Evolutionary conservation across 78 protist genomes (phyloP).

Genomic region (Dictyostelium intermedium): DNA sequence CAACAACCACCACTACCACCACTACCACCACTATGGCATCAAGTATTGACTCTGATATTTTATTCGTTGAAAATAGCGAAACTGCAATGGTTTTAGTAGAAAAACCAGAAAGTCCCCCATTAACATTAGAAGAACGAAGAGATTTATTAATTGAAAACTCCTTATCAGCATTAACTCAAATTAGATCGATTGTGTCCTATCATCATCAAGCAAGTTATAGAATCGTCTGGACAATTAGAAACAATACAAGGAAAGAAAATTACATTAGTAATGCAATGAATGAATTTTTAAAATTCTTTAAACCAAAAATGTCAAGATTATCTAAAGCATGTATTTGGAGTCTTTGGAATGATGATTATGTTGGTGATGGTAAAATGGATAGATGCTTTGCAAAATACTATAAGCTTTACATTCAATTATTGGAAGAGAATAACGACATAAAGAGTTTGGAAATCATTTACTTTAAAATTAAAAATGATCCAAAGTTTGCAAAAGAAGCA

Average conservation of each 20-base stretch:
- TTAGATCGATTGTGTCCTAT: not conserved
- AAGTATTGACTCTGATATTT: not conserved
- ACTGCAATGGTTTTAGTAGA: not conserved
- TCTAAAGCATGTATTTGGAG: slow-evolving; percentile 23
- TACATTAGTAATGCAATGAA: not conserved
- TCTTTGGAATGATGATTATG: slow-evolving; percentile 55
- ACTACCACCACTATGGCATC: not conserved
- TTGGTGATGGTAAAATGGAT: slow-evolving; percentile 66
- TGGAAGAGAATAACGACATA: slow-evolving; percentile 35
- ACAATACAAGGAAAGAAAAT: not conserved
- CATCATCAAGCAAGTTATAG: slow-evolving; percentile 47
- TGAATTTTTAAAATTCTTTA: slow-evolving; percentile 27
- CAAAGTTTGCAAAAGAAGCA: slow-evolving; percentile 3
- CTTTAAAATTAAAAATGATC: slow-evolving; percentile 18
- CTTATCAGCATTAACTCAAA: not conserved
- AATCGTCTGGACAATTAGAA: slow-evolving; percentile 47
- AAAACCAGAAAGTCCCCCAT: not conserved
- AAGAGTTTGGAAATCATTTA: slow-evolving; percentile 37
- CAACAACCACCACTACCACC: not conserved
- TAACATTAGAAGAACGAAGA: not conserved
- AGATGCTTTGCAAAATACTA: slow-evolving; percentile 28
- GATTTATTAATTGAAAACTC: slow-evolving; percentile 10
- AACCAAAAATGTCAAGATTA: slow-evolving; percentile 40
- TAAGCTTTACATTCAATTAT: slow-evolving; percentile 12
- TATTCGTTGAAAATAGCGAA: not conserved